These are phyloP conservation scores for Xylaria bambusicola DNA, from an alignment of 495 filamentous ascomycete species.

Conservation along the genomic window DNA sequence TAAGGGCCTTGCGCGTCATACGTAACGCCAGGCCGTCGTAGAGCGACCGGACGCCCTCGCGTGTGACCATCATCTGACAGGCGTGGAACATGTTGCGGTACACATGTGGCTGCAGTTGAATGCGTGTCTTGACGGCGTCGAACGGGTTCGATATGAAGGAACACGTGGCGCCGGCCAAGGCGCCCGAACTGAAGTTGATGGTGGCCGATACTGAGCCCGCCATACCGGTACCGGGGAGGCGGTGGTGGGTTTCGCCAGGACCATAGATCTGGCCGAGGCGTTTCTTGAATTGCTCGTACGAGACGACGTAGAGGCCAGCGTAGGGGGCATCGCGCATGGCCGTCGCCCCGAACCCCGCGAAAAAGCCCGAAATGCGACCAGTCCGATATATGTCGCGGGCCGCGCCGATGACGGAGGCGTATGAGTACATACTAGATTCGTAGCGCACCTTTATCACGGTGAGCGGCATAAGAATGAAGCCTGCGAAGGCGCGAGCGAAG, in stretches of 20 bases:
- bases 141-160: slow-evolving; percentile 94
- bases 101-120: slow-evolving; percentile 82
- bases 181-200: slow-evolving; percentile 84
- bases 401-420: slow-evolving; percentile 74
- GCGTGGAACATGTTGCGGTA: slow-evolving; percentile 88
- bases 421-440: slow-evolving; percentile 81
- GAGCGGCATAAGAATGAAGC: slow-evolving; percentile 92
- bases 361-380: slow-evolving; percentile 83
- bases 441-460: slow-evolving; percentile 97
- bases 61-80: slow-evolving; percentile 69
- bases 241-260: slow-evolving; percentile 3
- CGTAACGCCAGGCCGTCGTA: slow-evolving; percentile 86
- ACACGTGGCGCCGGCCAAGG: slow-evolving; percentile 75
- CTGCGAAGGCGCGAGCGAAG: slow-evolving; percentile 77
- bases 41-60: slow-evolving; percentile 79
- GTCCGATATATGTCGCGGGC: slow-evolving; percentile 69
- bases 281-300: slow-evolving; percentile 89
- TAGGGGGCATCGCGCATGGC: slow-evolving; percentile 93
- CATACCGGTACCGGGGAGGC: slow-evolving; percentile 30
- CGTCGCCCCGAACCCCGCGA: slow-evolving; percentile 90
- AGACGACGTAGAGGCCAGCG: slow-evolving; percentile 89
- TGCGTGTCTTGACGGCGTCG: slow-evolving; percentile 91
- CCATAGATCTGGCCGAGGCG: slow-evolving; percentile 51
- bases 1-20: slow-evolving; percentile 88
- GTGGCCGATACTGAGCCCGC: slow-evolving; percentile 55